Evolutionary conservation across 176 grass and related monocot genomes (phyloP).

Genomic region (Areca catechu): DNA sequence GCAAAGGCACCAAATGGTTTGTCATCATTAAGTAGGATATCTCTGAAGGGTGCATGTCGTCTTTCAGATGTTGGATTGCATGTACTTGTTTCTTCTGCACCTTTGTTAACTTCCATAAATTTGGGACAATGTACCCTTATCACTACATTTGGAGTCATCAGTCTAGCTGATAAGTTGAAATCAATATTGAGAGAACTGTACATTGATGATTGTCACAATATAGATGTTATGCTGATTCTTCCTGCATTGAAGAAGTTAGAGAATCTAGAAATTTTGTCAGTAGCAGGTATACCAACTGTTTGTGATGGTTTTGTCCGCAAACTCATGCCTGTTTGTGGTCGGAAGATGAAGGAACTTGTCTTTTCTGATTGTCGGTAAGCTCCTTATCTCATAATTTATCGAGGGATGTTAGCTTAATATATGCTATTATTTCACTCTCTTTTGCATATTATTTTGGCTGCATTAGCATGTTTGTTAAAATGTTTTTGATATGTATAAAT

Average conservation of each 20-base stretch:
- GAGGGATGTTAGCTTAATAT: no score
- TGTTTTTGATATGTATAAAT: no score
- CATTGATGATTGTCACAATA: not conserved
- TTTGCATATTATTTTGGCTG: no score
- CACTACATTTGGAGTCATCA: not conserved
- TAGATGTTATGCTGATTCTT: slow-evolving; percentile 5
- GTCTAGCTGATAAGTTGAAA: slow-evolving; percentile 1
- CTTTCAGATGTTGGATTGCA: not conserved
- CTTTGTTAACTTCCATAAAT: slow-evolving; percentile 3
- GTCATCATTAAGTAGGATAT: not conserved
- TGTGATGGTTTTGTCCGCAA: not conserved
- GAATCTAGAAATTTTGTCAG: slow-evolving; percentile 1
- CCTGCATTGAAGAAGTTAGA: not conserved
- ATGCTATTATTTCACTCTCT: no score
- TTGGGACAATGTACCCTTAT: slow-evolving; percentile 2
- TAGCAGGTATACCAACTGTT: not conserved
- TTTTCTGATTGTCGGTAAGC: slow-evolving; percentile 4
- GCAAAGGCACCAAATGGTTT: not conserved
- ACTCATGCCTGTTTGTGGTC: slow-evolving; percentile 2
- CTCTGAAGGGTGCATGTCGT: slow-evolving; percentile 12
- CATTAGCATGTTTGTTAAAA: no score
- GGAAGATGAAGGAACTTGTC: not conserved
- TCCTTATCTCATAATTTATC: no score
- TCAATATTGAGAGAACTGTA: not conserved
- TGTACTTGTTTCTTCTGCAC: not conserved